Conservation (phyloP, 768 basidiomycete genomes). For the Calvatia gigantea region DNA sequence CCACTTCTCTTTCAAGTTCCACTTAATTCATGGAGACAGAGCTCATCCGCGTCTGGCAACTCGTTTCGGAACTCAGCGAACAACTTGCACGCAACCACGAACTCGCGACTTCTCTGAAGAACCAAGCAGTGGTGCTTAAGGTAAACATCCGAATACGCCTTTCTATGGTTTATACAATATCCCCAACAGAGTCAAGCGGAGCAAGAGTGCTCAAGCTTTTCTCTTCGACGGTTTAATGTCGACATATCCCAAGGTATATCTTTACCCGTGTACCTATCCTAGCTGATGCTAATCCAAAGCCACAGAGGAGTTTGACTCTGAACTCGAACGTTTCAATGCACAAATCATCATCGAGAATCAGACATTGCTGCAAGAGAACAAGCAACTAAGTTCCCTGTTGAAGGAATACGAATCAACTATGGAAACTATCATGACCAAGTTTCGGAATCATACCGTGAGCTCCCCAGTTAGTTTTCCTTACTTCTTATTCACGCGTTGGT, state of each 20-base stretch:
- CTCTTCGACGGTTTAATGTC: constrained; percentile 79
- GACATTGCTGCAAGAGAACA: constrained; percentile 89
- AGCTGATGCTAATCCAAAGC: constrained; percentile 29
- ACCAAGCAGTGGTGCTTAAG: constrained; percentile 71
- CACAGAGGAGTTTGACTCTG: constrained; percentile 89
- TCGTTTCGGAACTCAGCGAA: constrained; percentile 78
- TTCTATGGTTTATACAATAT: constrained; percentile 9
- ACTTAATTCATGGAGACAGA: constrained; percentile 59
- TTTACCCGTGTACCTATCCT: constrained; percentile 15
- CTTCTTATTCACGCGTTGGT: constrained; percentile 8
- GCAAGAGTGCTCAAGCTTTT: constrained; percentile 69
- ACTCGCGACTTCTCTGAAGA: constrained; percentile 62
- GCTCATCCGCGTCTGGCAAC: constrained; percentile 70
- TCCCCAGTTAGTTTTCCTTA: constrained; percentile 1
- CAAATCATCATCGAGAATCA: constrained; percentile 94
- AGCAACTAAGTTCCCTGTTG: constrained; percentile 81
- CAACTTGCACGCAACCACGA: constrained; percentile 83
- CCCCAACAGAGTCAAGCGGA: constrained; percentile 65
- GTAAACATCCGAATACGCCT: constrained; percentile 33
- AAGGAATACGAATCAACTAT: constrained; percentile 95
- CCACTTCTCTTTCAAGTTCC: background rate
- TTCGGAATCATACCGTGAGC: constrained; percentile 86
- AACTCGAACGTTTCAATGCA: constrained; percentile 86
- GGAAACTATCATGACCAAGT: constrained; percentile 96
- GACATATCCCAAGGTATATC: constrained; percentile 85